Percentiles rank a stretch among this genome's conserved stretches.
Conservation (phyloP, 306 rosid species). For the Chamaecrista fasciculata region DNA sequence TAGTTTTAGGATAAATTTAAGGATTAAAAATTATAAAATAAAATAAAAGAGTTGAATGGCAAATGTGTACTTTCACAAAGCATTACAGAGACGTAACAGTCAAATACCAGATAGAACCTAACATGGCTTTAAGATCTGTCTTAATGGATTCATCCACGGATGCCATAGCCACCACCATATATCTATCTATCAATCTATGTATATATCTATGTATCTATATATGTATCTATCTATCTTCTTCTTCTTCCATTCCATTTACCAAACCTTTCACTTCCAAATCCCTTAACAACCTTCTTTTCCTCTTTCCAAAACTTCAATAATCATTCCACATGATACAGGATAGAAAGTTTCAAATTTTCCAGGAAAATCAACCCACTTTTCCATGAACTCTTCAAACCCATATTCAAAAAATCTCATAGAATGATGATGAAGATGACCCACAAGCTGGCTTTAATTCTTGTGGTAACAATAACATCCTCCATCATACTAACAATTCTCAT, state of each 20-base stretch:
- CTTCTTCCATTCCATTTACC: constrained; percentile 24
- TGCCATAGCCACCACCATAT: constrained; percentile 35
- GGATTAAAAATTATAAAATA: too few species aligned
- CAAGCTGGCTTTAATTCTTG: constrained; percentile 49
- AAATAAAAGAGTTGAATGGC: background rate
- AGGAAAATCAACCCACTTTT: constrained; percentile 12
- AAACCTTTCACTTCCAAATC: constrained; percentile 18
- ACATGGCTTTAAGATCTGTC: constrained; percentile 73
- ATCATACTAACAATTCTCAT: constrained; percentile 38
- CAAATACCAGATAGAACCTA: constrained; percentile 44
- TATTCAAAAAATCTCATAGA: constrained; percentile 36
- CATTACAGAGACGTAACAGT: constrained; percentile 13
- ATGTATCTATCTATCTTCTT: background rate
- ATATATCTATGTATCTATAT: background rate
- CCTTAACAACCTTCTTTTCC: background rate
- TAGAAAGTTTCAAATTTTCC: constrained; percentile 1
- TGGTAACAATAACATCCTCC: constrained; percentile 32
- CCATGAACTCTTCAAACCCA: constrained; percentile 31
- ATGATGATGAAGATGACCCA: constrained; percentile 45
- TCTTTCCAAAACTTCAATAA: constrained; percentile 13
- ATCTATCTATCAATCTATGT: background rate
- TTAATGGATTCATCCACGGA: constrained; percentile 6
- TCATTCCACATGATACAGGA: constrained; percentile 31
- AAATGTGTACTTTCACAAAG: constrained; percentile 19
- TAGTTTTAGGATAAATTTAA: too few species aligned